Conservation (phyloP, 305 asterid genomes). For the Fraxinus velutina region DNA sequence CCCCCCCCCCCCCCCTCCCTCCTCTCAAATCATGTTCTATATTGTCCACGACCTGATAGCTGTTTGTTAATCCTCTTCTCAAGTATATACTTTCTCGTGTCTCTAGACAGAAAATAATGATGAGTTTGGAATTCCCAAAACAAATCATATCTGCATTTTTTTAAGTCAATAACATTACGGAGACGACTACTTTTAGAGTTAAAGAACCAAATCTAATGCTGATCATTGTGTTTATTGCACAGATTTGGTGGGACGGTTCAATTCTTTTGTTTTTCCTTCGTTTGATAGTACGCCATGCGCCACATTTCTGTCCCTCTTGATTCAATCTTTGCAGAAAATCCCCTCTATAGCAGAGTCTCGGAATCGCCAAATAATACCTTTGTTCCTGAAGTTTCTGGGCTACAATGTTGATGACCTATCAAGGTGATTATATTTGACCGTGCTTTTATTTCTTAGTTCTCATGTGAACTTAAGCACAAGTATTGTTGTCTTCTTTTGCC, state of each 20-base stretch:
- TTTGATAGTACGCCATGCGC: slow-evolving; percentile 53
- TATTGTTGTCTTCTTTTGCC: slow-evolving; percentile 9
- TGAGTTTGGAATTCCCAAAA: not conserved
- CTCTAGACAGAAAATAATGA: not conserved
- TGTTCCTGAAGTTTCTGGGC: slow-evolving; percentile 82
- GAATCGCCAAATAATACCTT: slow-evolving; percentile 64
- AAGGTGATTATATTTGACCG: slow-evolving; percentile 45
- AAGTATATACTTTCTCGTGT: slow-evolving; percentile 8
- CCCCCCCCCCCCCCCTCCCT: not conserved
- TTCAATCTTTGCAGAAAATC: slow-evolving; percentile 69
- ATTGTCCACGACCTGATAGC: slow-evolving; percentile 5
- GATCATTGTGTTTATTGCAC: slow-evolving; percentile 28
- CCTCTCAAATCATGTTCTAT: not conserved
- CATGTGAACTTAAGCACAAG: slow-evolving; percentile 10
- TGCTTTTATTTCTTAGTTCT: slow-evolving; percentile 3
- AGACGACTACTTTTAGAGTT: slow-evolving; percentile 18
- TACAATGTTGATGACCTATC: slow-evolving; percentile 43
- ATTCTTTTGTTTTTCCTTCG: slow-evolving; percentile 35
- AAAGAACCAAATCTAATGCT: slow-evolving; percentile 9
- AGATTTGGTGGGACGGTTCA: slow-evolving; percentile 71
- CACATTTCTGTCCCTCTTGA: slow-evolving; percentile 59
- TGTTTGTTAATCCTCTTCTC: slow-evolving; percentile 13
- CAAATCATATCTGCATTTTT: not conserved
- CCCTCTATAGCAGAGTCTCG: slow-evolving; percentile 68
- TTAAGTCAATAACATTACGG: not conserved